Evolutionary conservation across 192 early-diverging fungal genomes (phyloP).

Genomic region (Gamsiella multidivaricata): DNA sequence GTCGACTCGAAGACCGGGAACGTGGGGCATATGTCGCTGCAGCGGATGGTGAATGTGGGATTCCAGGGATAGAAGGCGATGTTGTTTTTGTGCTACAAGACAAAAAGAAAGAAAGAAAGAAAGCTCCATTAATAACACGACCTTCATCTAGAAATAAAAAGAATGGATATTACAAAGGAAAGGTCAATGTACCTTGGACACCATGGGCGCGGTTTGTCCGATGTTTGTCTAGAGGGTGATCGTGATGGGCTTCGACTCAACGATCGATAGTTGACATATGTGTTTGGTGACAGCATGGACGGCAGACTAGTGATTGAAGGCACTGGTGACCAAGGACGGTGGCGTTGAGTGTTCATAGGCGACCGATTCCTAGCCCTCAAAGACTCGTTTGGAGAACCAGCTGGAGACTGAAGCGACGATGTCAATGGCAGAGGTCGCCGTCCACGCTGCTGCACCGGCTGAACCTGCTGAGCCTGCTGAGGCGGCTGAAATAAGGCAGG

Average conservation of each 20-base stretch:
- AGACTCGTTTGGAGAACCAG: slow-evolving; percentile 1
- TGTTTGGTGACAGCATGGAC: slow-evolving; percentile 34
- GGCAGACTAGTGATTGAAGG: slow-evolving; percentile 26
- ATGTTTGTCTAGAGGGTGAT: slow-evolving; percentile 23
- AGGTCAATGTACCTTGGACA: slow-evolving; percentile 39
- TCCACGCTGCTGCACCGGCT: slow-evolving; percentile 42
- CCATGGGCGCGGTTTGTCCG: slow-evolving; percentile 49
- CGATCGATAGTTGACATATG: slow-evolving; percentile 15
- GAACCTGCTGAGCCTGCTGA: slow-evolving; percentile 8
- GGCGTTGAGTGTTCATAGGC: slow-evolving; percentile 9
- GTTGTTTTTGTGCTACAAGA: slow-evolving; percentile 30
- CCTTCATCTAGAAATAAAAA: not conserved
- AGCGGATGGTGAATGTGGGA: slow-evolving; percentile 27
- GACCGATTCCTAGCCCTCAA: slow-evolving; percentile 11
- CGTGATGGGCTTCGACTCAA: slow-evolving; percentile 31
- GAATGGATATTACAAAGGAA: not conserved
- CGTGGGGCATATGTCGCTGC: slow-evolving; percentile 44
- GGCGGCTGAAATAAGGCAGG: slow-evolving; percentile 30
- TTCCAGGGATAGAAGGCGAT: slow-evolving; percentile 51
- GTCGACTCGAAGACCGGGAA: slow-evolving; percentile 19
- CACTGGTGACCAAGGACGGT: slow-evolving; percentile 38
- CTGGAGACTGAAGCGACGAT: not conserved
- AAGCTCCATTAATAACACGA: not conserved
- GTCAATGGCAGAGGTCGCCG: slow-evolving; percentile 17
- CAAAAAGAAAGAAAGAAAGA: not conserved